Percentiles rank a stretch among this genome's conserved stretches.
Conservation (phyloP, 2,329 filamentous ascomycete genomes). For the Emergomyces orientalis region DNA sequence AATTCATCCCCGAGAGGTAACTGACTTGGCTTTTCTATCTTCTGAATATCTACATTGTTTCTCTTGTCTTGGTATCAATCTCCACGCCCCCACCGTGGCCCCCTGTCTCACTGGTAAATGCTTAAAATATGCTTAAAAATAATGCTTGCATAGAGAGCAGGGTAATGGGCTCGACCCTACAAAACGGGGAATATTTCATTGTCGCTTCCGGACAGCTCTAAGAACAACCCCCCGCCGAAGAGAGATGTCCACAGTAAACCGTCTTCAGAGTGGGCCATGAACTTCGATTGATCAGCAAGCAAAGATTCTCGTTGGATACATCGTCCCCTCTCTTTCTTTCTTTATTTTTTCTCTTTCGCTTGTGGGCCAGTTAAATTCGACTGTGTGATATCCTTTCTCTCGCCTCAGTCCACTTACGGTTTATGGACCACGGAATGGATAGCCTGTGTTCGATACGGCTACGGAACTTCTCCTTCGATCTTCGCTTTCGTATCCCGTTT, state of each 20-base stretch:
- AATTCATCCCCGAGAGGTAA: no score
- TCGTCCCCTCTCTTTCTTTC: background rate
- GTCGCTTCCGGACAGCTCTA: no score
- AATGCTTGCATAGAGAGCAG: background rate
- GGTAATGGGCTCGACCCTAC: no score
- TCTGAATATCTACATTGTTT: background rate
- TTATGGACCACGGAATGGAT: background rate
- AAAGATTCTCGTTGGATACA: background rate
- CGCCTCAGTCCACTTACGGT: background rate
- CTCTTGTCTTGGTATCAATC: no score
- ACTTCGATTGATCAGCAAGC: background rate
- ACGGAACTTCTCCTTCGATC: background rate
- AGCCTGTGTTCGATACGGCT: background rate
- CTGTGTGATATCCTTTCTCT: background rate
- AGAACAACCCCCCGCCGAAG: no score
- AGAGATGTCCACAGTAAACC: no score
- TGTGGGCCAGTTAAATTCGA: no score
- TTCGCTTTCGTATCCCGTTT: background rate
- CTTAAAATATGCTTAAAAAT: slow-evolving; percentile 1
- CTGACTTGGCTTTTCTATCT: background rate
- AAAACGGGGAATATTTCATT: no score
- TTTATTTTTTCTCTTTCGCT: background rate
- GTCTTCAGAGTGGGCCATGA: background rate
- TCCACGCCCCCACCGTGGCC: no score
- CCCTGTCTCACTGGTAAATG: background rate